Conservation (phyloP, 78 protist genomes). For the Dictyostelium brefeldianum region DNA sequence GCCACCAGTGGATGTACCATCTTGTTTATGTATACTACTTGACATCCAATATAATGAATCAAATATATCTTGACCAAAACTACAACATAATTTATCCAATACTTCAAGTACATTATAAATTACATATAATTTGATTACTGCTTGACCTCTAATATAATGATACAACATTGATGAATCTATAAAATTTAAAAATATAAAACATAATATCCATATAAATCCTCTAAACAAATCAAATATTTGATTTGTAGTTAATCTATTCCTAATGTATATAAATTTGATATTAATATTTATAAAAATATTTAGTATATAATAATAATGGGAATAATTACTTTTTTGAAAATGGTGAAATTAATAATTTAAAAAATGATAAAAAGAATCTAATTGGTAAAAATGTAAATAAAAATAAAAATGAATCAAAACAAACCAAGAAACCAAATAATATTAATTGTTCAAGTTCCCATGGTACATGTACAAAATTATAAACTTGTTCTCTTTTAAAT, state of each 20-base stretch:
- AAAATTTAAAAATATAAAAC: constrained; percentile 48
- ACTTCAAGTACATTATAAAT: constrained; percentile 91
- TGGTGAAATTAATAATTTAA: constrained; percentile 20
- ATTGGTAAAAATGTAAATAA: constrained; percentile 81
- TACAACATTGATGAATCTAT: constrained; percentile 86
- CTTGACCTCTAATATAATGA: constrained; percentile 92
- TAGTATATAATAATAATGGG: neutral
- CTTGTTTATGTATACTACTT: constrained; percentile 22
- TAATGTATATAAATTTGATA: neutral
- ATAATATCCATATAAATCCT: constrained; percentile 61
- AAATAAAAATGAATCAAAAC: constrained; percentile 72
- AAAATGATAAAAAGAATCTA: constrained; percentile 45
- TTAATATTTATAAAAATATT: neutral
- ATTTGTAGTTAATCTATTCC: constrained; percentile 43
- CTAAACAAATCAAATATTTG: constrained; percentile 78
- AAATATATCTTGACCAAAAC: constrained; percentile 93
- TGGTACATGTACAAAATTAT: constrained; percentile 87
- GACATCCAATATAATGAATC: constrained; percentile 85
- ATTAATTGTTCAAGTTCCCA: constrained; percentile 75
- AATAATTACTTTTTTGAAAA: constrained; percentile 55
- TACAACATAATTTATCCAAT: constrained; percentile 86
- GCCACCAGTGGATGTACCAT: neutral
- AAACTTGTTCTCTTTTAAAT: constrained; percentile 74
- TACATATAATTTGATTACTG: constrained; percentile 94
- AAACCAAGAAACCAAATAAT: constrained; percentile 71